Base-by-base conservation (phyloP, 2,329 filamentous ascomycete species). In the Zymoseptoria ardabiliae region DNA sequence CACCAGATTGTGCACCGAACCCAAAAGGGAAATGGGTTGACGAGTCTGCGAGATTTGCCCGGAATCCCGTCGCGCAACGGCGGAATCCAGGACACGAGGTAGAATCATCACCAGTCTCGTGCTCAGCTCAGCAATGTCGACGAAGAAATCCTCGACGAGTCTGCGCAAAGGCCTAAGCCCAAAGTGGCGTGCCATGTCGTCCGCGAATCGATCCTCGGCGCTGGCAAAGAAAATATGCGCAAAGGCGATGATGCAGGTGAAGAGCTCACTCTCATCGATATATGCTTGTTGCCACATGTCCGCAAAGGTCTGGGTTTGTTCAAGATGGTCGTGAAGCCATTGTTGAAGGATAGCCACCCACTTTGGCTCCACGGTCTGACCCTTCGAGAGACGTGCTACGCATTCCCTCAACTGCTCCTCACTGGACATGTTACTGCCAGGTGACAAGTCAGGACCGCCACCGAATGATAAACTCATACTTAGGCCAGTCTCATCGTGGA, bases 401-500 rank as follows among this genome's bases (percentile, higher is more conserved):
- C 35, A 45, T 45, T 45, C 13, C 35, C 11, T 45, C 35, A 69
- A 51, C 23, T 64, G 61, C 11, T 61, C 56, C 13, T 48, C 20
- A 21, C 58, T 45, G n/a, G 28, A 45, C 30, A 23, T 17, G 10
- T 35, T 41, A 10, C 35, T 48, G 45, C 10, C 45, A 20, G 60
- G 50, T 45, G 50, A 45, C 17, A 63, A 55, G 21, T 51, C 35
- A 52, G 66, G 64, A 7, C 30, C 54, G 30, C 58, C 58, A 55
- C 61, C 65, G 61, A 63, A 68, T 48, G 58, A 22, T 8, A 53
- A 56, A 21, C 25, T 56, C 64, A 66, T 63, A 17, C 17, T 45
- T 45, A n/a, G 13, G 54, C 19, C 54, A 48, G 22, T 28, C 11
- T 72, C 71, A 54, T 72, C 71, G 21, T 75, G 71, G 50, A 78